Base-by-base conservation (phyloP, 768 basidiomycete species). In the Hericium coralloides region DNA sequence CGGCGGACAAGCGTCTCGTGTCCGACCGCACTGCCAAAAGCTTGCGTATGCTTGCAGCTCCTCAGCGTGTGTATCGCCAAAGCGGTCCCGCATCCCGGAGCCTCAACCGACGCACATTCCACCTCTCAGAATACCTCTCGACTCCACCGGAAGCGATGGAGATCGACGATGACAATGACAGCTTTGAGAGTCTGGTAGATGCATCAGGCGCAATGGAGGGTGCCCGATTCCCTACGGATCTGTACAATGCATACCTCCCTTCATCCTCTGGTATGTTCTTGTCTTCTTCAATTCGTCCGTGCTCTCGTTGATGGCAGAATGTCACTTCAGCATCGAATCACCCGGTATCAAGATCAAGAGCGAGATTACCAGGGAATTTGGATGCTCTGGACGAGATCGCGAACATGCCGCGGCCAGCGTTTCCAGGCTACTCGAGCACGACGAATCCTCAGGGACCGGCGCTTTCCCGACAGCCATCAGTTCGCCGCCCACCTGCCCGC, bases 131-230 rank as follows among this genome's bases (percentile, higher is more conserved):
- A 47, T 82, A 80, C 59, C 68, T 81, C 48, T 71, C 74, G n/a
- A 69, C 74, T 3, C 77, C 80, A 15, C 76, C 80, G 3, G 76
- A 76, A 52, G 79, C 84, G 60, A 73, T 83, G 64, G 82, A 82
- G 66, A 66, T 68, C 20, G 82, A 83, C 23, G 86, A 84, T 3
- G 84, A 86, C 3, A 84, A 86, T n/a, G 85, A 85, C 37, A 82
- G 83, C 38, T 70, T 82, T 56, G 79, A 76, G 37, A 70, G 70
- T 51, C 47, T 62, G 66, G 55, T 79, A 57, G 70, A 79, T 41
- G 69, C 70, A 51, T 67, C 70, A 67, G 55, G 65, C 60, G 4
- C 64, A 66, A 59, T 76, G 17, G 86, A 87, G 63, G 84, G 84
- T 25, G 73, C 74, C 45, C 80, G 83, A 39, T 63, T 80, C 54